phyloP scores from a whole-genome alignment of 371 early-diverging fungal species.

The Haplosporangium sp. region DNA sequence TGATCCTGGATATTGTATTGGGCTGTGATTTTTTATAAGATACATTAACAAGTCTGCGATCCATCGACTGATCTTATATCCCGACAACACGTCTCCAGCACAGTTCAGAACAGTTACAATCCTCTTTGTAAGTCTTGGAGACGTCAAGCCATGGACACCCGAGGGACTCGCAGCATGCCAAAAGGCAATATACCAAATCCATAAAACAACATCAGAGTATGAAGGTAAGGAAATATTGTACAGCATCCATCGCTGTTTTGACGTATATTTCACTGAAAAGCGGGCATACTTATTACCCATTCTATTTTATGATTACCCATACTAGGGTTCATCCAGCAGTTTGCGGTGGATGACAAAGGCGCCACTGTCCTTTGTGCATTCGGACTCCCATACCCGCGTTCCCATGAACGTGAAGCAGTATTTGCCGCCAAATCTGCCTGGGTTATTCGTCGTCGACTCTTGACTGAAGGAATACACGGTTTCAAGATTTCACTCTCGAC shows the following conservation, averaged over 20 bases:
- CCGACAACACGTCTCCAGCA: constrained; percentile 63
- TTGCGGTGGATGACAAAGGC: constrained; percentile 74
- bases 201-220: constrained; percentile 58
- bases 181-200: constrained; percentile 55
- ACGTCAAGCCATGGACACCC: constrained; percentile 59
- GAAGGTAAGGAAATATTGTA: constrained; percentile 56
- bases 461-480: constrained; percentile 42
- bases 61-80: constrained; percentile 61
- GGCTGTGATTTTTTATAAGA: not conserved
- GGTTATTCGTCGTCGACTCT: constrained; percentile 59
- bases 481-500: constrained; percentile 70
- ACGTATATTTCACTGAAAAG: not conserved
- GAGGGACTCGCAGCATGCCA: constrained; percentile 61
- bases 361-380: constrained; percentile 69
- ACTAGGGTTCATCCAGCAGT: constrained; percentile 66
- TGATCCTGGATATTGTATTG: not conserved
- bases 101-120: constrained; percentile 71
- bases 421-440: constrained; percentile 71
- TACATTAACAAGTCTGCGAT: constrained; percentile 68
- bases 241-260: not conserved
- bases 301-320: not conserved
- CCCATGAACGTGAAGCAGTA: constrained; percentile 70
- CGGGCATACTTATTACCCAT: too few species aligned
- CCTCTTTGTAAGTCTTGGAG: constrained; percentile 69
- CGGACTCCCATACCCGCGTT: constrained; percentile 67